Evolutionary conservation across 2,329 filamentous ascomycete species (phyloP), one percentile per base, ranked within the genome.

Genomic region (Colletotrichum echinochloae): DNA sequence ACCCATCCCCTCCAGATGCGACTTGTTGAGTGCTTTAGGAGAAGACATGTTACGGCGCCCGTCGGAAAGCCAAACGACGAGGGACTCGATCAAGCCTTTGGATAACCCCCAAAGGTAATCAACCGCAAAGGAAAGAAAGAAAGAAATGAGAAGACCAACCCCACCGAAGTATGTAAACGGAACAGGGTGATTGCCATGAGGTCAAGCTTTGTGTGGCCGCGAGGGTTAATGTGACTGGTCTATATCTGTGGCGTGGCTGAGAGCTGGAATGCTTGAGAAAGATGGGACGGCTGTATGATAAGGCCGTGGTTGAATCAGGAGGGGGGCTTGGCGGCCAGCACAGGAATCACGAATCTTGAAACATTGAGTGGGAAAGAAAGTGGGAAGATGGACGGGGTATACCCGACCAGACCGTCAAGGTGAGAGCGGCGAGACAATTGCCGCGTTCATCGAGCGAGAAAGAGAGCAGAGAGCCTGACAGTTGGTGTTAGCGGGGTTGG

Each of bases 241-340:
- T 57, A 46, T 62, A 23, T 37, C 18, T n/a, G 37, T 49, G 44
- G 57, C 67, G 62, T 67, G 67, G 67, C 64, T 67, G 56, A 44
- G 39, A 65, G 67, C 64, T 62, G 64, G 67, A 70, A 67, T 67
- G 64, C 67, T 41, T 67, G 64, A 57, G 57, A 70, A 70, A 67
- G 64, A 52, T 67, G 64, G 60, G 67, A 62, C 44, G 67, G 67
- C 26, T 56, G 23, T 49, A 57, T 39, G 48, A 57, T 39, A 57
- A 46, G 46, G 48, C 57, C 35, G 41, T n/a, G 33, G 44, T 67
- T 67, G 63, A 67, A 62, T 54, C 67, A 62, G 67, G 63, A 61
- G 49, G 9, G 7, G 51, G 63, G 46, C 67, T 70, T 70, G 67
- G 67, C 63, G 64, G 64, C 51, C 64, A 52, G 57, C 23, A 60